phyloP scores from a whole-genome alignment of 306 rosid genomes.

The Mimosa bimucronata region DNA sequence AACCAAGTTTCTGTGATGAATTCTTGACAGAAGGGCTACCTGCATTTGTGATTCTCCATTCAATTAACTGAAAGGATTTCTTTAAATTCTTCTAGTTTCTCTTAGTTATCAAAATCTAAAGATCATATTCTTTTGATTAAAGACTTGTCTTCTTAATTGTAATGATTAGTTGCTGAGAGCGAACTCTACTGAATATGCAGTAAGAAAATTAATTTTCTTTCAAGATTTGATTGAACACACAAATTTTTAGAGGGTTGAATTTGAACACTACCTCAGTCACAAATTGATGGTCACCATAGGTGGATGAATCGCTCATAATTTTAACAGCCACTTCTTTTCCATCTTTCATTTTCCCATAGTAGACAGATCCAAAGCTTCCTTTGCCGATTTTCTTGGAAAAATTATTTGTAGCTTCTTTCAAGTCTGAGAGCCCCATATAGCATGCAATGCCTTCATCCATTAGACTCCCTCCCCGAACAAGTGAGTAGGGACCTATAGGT shows the following conservation, averaged over 20 bases:
- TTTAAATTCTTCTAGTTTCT: constrained; percentile 8
- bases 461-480: constrained; percentile 56
- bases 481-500: constrained; percentile 66
- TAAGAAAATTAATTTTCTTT: neutral
- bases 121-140: constrained; percentile 20
- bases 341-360: constrained; percentile 91
- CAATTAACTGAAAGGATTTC: constrained; percentile 31
- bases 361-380: constrained; percentile 98
- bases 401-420: constrained; percentile 78
- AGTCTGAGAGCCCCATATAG: constrained; percentile 67
- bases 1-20: constrained; percentile 98
- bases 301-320: constrained; percentile 81
- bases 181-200: neutral
- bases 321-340: constrained; percentile 98
- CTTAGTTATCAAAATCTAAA: neutral
- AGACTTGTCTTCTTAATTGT: neutral
- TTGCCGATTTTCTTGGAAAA: constrained; percentile 79
- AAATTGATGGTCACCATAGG: constrained; percentile 84
- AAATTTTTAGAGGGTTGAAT: constrained; percentile 21
- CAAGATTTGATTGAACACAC: constrained; percentile 28
- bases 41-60: constrained; percentile 47
- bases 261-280: constrained; percentile 69
- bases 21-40: constrained; percentile 94
- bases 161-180: neutral
- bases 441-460: constrained; percentile 89